Percentiles rank a stretch among this genome's conserved stretches.
Conservation (phyloP, 192 early-diverging fungal species). For the Paraglomus brasilianum region DNA sequence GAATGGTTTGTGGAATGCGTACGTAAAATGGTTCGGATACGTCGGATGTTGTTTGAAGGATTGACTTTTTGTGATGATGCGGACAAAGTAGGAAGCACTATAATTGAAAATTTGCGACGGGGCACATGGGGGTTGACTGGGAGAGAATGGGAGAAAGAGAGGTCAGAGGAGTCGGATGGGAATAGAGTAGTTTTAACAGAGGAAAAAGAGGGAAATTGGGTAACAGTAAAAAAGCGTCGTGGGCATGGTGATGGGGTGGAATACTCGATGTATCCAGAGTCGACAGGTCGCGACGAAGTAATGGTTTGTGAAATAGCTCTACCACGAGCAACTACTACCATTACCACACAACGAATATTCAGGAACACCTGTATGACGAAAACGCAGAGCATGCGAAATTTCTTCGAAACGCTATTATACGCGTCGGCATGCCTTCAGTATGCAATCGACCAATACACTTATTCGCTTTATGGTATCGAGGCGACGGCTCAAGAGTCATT, state of each 20-base stretch:
- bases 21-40: constrained; percentile 7
- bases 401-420: constrained; percentile 32
- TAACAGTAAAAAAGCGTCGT: constrained; percentile 27
- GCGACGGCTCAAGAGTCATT: constrained; percentile 43
- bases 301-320: background rate
- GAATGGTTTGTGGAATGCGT: constrained; percentile 14
- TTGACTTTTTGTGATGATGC: constrained; percentile 28
- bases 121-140: constrained; percentile 6
- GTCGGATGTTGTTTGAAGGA: constrained; percentile 25
- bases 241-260: constrained; percentile 27
- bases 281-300: constrained; percentile 1
- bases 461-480: constrained; percentile 49
- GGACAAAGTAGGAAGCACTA: constrained; percentile 33
- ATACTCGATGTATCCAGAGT: constrained; percentile 26
- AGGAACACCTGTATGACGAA: background rate
- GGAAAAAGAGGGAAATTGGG: constrained; percentile 32
- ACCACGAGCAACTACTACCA: background rate
- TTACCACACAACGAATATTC: background rate
- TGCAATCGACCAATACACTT: constrained; percentile 52
- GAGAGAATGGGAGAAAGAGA: constrained; percentile 25
- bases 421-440: constrained; percentile 45
- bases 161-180: background rate
- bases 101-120: constrained; percentile 32
- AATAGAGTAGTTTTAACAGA: constrained; percentile 25
- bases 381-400: constrained; percentile 20